phyloP scores from a whole-genome alignment of 2,329 filamentous ascomycete species.

The Colletotrichum eremochloae region DNA sequence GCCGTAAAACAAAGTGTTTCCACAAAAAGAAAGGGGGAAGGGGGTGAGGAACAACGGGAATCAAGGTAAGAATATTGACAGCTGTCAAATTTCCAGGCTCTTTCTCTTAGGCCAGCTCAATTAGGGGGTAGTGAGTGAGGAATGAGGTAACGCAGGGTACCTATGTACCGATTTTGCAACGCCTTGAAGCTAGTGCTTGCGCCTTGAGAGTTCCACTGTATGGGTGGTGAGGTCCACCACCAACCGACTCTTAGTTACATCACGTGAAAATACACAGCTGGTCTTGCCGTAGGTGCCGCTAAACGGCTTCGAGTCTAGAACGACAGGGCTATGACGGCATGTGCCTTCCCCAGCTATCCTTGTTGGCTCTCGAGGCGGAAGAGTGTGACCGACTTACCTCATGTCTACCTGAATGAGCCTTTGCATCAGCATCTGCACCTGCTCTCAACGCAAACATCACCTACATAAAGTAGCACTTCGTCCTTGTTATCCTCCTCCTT shows the following conservation, averaged over 20 bases:
- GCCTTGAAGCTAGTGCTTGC: background rate
- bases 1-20: too few relatives aligned
- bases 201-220: background rate
- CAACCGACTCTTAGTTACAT: background rate
- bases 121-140: background rate
- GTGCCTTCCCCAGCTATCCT: constrained; percentile 37
- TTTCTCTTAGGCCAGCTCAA: background rate
- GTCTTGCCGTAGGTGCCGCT: constrained; percentile 13
- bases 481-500: constrained; percentile 15
- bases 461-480: constrained; percentile 27
- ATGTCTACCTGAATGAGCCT: constrained; percentile 14
- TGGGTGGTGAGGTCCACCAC: background rate
- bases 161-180: background rate
- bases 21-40: too few relatives aligned
- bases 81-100: too few relatives aligned
- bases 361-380: constrained; percentile 34
- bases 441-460: constrained; percentile 14
- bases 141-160: constrained; percentile 5
- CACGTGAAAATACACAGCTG: constrained; percentile 21
- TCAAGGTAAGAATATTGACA: too few relatives aligned
- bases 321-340: constrained; percentile 42
- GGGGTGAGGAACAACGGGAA: too few relatives aligned
- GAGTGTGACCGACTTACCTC: constrained; percentile 29
- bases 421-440: constrained; percentile 12
- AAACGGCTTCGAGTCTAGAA: constrained; percentile 31